These are phyloP conservation scores for Galeopsis tetrahit DNA, from an alignment of 257 asterid genomes.

Conservation along the genomic window DNA sequence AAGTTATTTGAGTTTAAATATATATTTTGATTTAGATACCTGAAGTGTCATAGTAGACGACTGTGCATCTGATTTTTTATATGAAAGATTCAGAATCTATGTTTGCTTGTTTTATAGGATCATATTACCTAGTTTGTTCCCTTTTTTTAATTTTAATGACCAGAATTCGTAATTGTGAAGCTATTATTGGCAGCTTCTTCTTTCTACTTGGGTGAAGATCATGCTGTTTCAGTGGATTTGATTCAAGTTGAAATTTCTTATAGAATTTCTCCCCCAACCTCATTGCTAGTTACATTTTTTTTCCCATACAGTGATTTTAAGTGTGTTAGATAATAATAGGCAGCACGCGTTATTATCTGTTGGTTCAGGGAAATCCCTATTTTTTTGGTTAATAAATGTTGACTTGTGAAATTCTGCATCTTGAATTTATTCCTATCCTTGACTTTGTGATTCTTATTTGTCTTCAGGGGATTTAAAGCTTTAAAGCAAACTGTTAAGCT, in stretches of 20 bases:
- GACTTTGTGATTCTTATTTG: constrained; percentile 32
- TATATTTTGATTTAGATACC: constrained; percentile 2
- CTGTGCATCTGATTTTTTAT: not conserved
- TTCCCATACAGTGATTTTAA: constrained; percentile 13
- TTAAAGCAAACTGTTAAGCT: constrained; percentile 95
- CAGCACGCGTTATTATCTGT: constrained; percentile 9
- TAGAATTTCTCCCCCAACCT: not conserved
- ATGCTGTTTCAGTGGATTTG: constrained; percentile 1
- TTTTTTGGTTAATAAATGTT: constrained; percentile 13
- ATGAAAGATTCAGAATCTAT: constrained; percentile 15
- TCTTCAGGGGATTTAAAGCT: constrained; percentile 97
- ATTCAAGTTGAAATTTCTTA: not conserved
- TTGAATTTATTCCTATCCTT: constrained; percentile 3
- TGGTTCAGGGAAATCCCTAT: constrained; percentile 7
- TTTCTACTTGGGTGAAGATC: not conserved
- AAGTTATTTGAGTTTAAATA: not conserved
- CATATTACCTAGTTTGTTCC: not conserved
- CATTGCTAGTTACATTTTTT: not conserved
- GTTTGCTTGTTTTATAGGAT: constrained; percentile 3
- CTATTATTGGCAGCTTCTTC: not conserved
- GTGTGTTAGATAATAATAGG: constrained; percentile 13
- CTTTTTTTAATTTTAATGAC: not conserved
- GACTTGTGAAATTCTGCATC: constrained; percentile 25
- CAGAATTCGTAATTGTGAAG: not conserved
- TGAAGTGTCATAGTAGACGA: not conserved